A percentile compares a stretch with the other conserved stretches of the same genome.
phyloP scores from a whole-genome alignment of 768 basidiomycete genomes.

The Lactarius psammicola region DNA sequence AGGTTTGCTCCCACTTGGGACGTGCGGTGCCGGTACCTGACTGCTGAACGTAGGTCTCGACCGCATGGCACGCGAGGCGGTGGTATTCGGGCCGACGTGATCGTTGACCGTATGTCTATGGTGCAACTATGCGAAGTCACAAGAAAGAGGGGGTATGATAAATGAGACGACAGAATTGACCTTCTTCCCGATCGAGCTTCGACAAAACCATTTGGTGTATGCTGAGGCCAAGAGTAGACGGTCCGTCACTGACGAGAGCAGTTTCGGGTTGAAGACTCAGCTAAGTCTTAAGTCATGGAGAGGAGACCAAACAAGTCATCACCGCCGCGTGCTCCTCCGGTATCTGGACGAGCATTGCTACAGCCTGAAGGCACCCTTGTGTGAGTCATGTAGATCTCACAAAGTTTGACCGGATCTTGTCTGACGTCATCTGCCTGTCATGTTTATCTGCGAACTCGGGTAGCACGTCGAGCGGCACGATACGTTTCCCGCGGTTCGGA shows the following conservation, averaged over 20 bases:
- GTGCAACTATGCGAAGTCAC: slow-evolving; percentile 11
- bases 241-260: slow-evolving; percentile 35
- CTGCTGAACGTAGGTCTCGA: slow-evolving; percentile 5
- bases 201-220: slow-evolving; percentile 29
- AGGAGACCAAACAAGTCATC: slow-evolving; percentile 59
- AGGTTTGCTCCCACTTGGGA: slow-evolving; percentile 38
- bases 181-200: slow-evolving; percentile 73
- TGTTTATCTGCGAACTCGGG: slow-evolving; percentile 82
- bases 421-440: slow-evolving; percentile 78
- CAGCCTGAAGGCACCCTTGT: slow-evolving; percentile 65
- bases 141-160: not conserved
- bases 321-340: slow-evolving; percentile 73
- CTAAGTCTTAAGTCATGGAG: not conserved
- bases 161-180: slow-evolving; percentile 38
- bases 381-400: slow-evolving; percentile 44
- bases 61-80: slow-evolving; percentile 24
- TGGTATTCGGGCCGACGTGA: not conserved
- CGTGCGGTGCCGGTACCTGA: slow-evolving; percentile 2
- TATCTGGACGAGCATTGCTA: slow-evolving; percentile 82
- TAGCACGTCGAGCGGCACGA: slow-evolving; percentile 88
- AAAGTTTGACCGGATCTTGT: slow-evolving; percentile 93
- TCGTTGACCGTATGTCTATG: slow-evolving; percentile 2
- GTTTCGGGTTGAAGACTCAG: slow-evolving; percentile 54
- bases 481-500: slow-evolving; percentile 89
- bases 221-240: slow-evolving; percentile 25